phyloP scores from a whole-genome alignment of 352 stramenopile genomes.

The Thraustochytrium sp. region DNA sequence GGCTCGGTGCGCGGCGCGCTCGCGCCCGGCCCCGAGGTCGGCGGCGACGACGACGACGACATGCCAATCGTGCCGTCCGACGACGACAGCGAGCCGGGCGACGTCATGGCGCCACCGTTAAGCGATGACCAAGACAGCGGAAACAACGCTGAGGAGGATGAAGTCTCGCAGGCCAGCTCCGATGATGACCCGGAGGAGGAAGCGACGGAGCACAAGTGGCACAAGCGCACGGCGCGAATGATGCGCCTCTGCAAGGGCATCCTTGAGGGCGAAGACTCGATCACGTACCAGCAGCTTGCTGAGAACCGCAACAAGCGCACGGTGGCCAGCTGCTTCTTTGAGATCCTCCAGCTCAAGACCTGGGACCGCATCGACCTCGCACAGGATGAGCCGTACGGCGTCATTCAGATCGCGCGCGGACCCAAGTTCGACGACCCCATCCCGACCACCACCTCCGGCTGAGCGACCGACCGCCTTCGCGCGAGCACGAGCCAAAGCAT shows the following conservation, averaged over 20 bases:
- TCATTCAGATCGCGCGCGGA: constrained; percentile 64
- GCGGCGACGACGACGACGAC: constrained; percentile 43
- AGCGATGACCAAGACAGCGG: constrained; percentile 52
- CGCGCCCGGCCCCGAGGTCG: background rate
- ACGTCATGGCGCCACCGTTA: too few species aligned
- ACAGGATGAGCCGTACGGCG: constrained; percentile 68
- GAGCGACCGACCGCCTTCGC: background rate
- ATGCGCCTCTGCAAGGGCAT: constrained; percentile 56
- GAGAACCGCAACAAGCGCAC: constrained; percentile 70
- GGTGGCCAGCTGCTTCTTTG: constrained; percentile 75
- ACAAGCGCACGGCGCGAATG: constrained; percentile 78
- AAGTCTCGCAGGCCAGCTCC: constrained; percentile 55
- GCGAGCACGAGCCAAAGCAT: too few species aligned
- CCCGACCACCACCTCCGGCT: background rate
- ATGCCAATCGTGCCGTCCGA: constrained; percentile 47
- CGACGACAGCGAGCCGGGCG: too few species aligned
- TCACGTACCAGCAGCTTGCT: constrained; percentile 75
- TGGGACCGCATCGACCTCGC: constrained; percentile 73
- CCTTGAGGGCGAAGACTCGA: constrained; percentile 53
- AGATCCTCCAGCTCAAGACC: constrained; percentile 79
- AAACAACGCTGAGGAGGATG: constrained; percentile 60
- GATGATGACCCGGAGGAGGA: constrained; percentile 58
- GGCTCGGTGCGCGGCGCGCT: background rate
- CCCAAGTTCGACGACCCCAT: constrained; percentile 35
- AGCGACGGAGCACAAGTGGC: constrained; percentile 70